These are phyloP conservation scores for Phytophthora europaea DNA, from an alignment of 352 stramenopile genomes.

Conservation along the genomic window DNA sequence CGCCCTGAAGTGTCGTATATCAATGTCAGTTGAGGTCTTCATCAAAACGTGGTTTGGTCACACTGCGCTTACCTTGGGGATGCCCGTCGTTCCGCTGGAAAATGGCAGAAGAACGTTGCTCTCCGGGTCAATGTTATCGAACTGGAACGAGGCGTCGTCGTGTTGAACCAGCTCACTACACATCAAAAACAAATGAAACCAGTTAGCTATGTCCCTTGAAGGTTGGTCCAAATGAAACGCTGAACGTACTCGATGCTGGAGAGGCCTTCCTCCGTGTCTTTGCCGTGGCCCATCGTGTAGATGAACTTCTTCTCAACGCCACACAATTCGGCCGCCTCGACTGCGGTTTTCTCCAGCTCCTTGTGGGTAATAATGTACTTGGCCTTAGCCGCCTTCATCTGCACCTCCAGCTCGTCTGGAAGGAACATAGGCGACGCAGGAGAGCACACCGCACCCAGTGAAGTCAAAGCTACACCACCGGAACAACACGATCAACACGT, in stretches of 20 bases:
- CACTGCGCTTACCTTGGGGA: not conserved
- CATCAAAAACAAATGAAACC: not conserved
- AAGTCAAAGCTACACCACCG: constrained; percentile 46
- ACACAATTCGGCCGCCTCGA: constrained; percentile 48
- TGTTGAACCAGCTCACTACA: constrained; percentile 54
- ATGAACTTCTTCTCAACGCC: constrained; percentile 46
- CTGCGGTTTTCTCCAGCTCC: constrained; percentile 52
- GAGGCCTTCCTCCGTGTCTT: constrained; percentile 30
- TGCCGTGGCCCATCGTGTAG: constrained; percentile 58
- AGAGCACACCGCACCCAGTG: constrained; percentile 64
- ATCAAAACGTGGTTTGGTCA: not conserved
- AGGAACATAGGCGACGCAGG: constrained; percentile 71
- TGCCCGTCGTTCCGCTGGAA: not conserved
- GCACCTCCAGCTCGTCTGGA: constrained; percentile 54
- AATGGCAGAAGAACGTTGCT: constrained; percentile 1
- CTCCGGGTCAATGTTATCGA: not conserved
- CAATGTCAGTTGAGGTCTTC: not conserved
- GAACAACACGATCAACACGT: not conserved
- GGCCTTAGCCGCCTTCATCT: constrained; percentile 56
- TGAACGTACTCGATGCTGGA: constrained; percentile 64
- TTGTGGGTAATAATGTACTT: constrained; percentile 70
- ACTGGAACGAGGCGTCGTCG: constrained; percentile 35
- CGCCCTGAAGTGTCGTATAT: constrained; percentile 46
- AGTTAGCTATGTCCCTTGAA: too few relatives aligned
- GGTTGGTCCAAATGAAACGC: not conserved